Percentiles rank a stretch among this genome's conserved stretches.
Evolutionary conservation across 139 green algal species (phyloP).

Genomic region (Volvox reticuliferus): DNA sequence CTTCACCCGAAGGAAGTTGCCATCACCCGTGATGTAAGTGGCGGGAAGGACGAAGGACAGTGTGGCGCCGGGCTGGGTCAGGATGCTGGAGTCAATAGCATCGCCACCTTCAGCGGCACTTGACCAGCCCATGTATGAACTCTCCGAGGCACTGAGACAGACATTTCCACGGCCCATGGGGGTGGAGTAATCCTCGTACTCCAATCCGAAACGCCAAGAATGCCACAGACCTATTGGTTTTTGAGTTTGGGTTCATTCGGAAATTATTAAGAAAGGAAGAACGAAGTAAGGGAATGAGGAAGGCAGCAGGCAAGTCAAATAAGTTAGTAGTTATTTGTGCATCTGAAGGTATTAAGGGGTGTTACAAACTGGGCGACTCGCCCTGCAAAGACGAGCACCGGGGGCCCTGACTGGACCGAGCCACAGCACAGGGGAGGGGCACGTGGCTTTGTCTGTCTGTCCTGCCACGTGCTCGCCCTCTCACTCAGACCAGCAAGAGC

Average conservation of each 20-base stretch:
- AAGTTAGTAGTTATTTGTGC: too few relatives aligned
- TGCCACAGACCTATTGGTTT: background rate
- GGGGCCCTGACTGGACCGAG: too few relatives aligned
- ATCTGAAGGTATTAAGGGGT: too few relatives aligned
- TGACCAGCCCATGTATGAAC: background rate
- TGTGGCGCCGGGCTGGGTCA: background rate
- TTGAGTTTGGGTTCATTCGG: background rate
- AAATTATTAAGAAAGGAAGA: background rate
- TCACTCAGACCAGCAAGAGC: too few relatives aligned
- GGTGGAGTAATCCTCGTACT: conserved; percentile 17
- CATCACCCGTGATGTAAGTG: conserved; percentile 9
- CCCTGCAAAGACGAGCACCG: too few relatives aligned
- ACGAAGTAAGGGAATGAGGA: background rate
- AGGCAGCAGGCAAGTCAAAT: too few relatives aligned
- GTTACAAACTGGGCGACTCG: background rate
- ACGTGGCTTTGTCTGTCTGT: too few relatives aligned
- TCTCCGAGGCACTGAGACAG: conserved; percentile 25
- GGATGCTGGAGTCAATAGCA: background rate
- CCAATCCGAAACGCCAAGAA: background rate
- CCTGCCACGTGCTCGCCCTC: too few relatives aligned
- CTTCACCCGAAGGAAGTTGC: background rate
- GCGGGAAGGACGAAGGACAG: conserved; percentile 1
- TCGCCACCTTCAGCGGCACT: background rate
- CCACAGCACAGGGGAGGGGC: too few relatives aligned
- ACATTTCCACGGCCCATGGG: conserved; percentile 25